phyloP scores from a whole-genome alignment of 106 monocot species.

The Dioscorea dumetorum region DNA sequence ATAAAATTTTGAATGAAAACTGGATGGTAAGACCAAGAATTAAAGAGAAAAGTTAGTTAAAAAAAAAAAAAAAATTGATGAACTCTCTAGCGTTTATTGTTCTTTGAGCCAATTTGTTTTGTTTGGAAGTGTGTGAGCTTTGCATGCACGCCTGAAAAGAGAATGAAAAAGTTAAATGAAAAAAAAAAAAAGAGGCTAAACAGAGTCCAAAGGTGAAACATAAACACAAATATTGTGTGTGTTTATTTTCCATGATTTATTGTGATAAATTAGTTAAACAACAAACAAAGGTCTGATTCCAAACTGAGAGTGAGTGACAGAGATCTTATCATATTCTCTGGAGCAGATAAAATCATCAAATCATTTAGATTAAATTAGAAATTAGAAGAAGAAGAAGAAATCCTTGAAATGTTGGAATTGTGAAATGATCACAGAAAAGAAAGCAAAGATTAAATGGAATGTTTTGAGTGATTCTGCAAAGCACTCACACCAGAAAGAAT shows the following conservation, averaged over 20 bases:
- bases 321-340: too few species aligned
- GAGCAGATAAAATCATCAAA: too few species aligned
- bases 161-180: conserved; percentile 5
- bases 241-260: not conserved
- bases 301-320: too few species aligned
- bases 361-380: too few species aligned
- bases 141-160: conserved; percentile 55
- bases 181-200: too few species aligned
- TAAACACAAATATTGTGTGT: not conserved
- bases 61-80: too few species aligned
- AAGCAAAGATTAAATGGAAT: too few species aligned
- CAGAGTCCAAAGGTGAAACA: not conserved
- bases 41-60: not conserved
- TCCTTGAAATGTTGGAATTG: too few species aligned
- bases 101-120: conserved; percentile 12
- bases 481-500: too few species aligned
- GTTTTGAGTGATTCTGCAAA: too few species aligned
- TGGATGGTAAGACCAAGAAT: conserved; percentile 14
- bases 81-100: not conserved
- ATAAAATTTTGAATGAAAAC: not conserved
- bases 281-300: not conserved
- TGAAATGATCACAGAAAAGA: too few species aligned
- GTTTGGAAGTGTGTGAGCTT: conserved; percentile 13
- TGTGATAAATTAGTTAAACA: not conserved
- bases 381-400: too few species aligned